Evolutionary conservation across 1,139 yeast species (phyloP).

Genomic region (Saccharomycopsis phalli): DNA sequence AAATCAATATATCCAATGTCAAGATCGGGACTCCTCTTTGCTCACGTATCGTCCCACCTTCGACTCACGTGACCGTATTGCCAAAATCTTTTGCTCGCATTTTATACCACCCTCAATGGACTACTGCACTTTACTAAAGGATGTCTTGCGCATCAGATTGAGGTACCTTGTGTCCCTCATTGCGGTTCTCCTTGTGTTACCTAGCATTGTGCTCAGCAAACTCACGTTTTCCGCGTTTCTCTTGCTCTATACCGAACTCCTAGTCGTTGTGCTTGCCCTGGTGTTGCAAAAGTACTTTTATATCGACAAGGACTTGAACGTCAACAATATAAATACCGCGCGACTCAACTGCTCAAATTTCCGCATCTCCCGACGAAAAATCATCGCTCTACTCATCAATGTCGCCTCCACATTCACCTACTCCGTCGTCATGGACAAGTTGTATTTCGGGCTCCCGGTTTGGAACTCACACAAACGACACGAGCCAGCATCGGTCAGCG

Average conservation of each 20-base stretch:
- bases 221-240: conserved; percentile 1
- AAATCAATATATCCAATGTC: too few relatives aligned
- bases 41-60: too few relatives aligned
- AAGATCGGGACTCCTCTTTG: too few relatives aligned
- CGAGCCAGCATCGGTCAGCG: conserved; percentile 12
- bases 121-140: conserved; percentile 7
- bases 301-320: conserved; percentile 4
- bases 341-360: too few relatives aligned
- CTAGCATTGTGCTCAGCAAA: conserved; percentile 3
- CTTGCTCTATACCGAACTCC: background rate
- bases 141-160: conserved; percentile 7
- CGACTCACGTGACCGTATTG: too few relatives aligned
- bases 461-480: conserved; percentile 7
- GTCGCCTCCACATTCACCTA: background rate
- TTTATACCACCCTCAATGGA: too few relatives aligned
- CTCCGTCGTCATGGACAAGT: background rate
- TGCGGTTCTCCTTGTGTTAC: conserved; percentile 3
- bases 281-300: conserved; percentile 1
- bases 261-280: background rate
- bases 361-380: too few relatives aligned
- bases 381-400: background rate
- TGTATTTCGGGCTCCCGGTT: background rate
- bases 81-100: too few relatives aligned
- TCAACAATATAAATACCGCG: conserved; percentile 2
- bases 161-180: conserved; percentile 8